Conservation (phyloP, 495 filamentous ascomycete species). For the Penicillium daleae region DNA sequence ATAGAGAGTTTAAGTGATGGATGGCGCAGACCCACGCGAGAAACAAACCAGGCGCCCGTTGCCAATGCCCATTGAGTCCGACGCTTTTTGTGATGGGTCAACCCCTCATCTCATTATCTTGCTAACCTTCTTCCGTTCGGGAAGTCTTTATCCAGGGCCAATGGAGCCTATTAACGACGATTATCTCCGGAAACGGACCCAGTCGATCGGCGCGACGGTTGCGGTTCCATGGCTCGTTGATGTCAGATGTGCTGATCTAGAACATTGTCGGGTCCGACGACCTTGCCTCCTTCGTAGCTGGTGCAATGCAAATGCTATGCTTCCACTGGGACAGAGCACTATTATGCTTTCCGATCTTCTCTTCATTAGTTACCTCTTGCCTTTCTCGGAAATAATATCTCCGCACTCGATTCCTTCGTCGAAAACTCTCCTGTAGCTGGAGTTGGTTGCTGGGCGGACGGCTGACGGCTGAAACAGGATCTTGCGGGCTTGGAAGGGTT, state of each 20-base stretch:
- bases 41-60: not conserved
- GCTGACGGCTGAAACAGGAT: slow-evolving; percentile 1
- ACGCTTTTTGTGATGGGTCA: not conserved
- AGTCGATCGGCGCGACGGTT: slow-evolving; percentile 3
- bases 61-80: not conserved
- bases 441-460: not conserved
- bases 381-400: not conserved
- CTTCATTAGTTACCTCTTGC: not conserved
- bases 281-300: not conserved
- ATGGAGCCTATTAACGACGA: not conserved
- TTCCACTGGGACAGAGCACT: too few species aligned
- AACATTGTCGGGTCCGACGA: not conserved
- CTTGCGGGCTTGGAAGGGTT: too few species aligned
- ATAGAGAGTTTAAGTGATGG: not conserved
- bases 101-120: not conserved
- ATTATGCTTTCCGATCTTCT: not conserved
- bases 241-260: slow-evolving; percentile 12
- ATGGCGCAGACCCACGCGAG: not conserved
- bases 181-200: not conserved
- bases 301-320: too few species aligned
- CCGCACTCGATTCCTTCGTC: slow-evolving; percentile 1
- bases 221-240: slow-evolving; percentile 13
- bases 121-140: not conserved
- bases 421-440: not conserved
- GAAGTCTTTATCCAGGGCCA: not conserved